Base-by-base conservation (phyloP, 805 yeast species). In the Monosporozyma unispora region DNA sequence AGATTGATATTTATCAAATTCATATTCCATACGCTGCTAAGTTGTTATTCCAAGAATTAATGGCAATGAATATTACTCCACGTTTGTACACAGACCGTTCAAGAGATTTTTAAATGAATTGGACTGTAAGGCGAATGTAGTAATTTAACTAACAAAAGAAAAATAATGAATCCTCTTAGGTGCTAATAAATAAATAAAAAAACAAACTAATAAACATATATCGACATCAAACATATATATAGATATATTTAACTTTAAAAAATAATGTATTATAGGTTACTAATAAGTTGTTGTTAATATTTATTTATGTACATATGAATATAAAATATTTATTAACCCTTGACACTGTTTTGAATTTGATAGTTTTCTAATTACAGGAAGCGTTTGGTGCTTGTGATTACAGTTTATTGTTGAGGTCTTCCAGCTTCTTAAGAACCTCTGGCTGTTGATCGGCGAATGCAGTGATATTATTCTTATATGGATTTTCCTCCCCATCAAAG, bases 51-150 rank as follows among this genome's bases (percentile, higher is more conserved):
- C 99, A 93, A 74, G 99, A 93, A 73, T 79, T 93, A 65, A 93
- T 93, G 98, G 96, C 99, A 40, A 93, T 93, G 99, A 93, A 93
- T 70, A 93, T 93, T 62, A 85, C 96, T 19, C 99, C 98, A 49
- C 82, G 99, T 72, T 71, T 91, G 74, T 91, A 91, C 70, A 88
- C 98, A n/a, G 96, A 91, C 59, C 81, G 90, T 59, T 80, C 89
- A 16, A 64, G 57, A 54, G 69, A 64, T 51, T 66, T 64, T 51
- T 66, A 59, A 51, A 38, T 19, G 27, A 21, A 9, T 11, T 12
- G 14, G n/a, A 4, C 42, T 21, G 35, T n/a, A 10, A 19, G 45
- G 29, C 14, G 19, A 33, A 43, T 39, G 42, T 6, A 39, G 27
- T 39, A 21, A 21, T 39, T 8, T 18, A 25, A 27, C 7, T 19